Evolutionary conservation across 2,329 filamentous ascomycete species (phyloP), one percentile per base, ranked within the genome.

Genomic region (Tolypocladium amazonense): DNA sequence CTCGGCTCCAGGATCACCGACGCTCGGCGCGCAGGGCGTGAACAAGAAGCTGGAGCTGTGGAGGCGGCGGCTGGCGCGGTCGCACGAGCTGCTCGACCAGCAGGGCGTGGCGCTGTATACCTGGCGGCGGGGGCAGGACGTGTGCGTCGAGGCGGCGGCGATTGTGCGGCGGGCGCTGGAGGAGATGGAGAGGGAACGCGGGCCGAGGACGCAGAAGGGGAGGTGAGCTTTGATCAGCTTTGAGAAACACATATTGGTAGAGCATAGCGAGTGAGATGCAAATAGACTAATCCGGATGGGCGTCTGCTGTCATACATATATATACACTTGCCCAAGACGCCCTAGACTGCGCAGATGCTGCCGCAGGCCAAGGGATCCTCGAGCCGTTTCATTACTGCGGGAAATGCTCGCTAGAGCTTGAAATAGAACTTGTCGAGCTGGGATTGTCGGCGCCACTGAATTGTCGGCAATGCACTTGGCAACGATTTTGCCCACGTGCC

Each of bases 31-130:
- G 1, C 68, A 69, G 58, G 66, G 63, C 4, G 69, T 75, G 15
- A 90, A 84, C 71, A 90, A 88, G 74, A 88, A 89, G 64, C 77
- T 91, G 59, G 86, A 88, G 61, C 68, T 91, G 56, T 94, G 89
- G 90, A 78, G 80, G 62, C 81, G 86, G 59, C 76, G 90, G 47
- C 83, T 89, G 75, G 81, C 80, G 50, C 76, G 83, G 53, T 89
- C 89, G 4, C 84, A 88, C 63, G 76, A 84, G 37, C 72, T 76
- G 45, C 77, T 93, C 12, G 82, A 83, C n/a, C 75, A 77, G 6
- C 76, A 85, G 45, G 87, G 87, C 4, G 87, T 94, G 0, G 75
- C 81, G 64, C 70, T 94, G 41, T 84, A 88, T 63, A 90, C 82
- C 25, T 94, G 90, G 90, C 79, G 88, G 50, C 81, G 81, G 14